Conservation (phyloP, 768 basidiomycete species). For the Cubamyces lactineus region DNA sequence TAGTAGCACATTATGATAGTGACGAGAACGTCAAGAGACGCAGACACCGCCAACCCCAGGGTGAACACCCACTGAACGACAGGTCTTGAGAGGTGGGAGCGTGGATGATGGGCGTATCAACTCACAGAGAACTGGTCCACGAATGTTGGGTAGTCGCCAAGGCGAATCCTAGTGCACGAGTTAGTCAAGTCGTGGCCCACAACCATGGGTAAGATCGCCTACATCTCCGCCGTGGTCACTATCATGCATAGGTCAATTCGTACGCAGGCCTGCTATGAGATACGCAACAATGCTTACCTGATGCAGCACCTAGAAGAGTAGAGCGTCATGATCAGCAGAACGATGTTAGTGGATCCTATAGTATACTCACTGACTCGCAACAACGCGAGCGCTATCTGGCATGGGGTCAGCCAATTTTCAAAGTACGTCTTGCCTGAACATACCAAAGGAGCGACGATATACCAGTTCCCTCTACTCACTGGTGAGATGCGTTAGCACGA, state of each 20-base stretch:
- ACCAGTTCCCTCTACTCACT: slow-evolving; percentile 31
- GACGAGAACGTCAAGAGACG: slow-evolving; percentile 33
- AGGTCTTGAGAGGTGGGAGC: background rate
- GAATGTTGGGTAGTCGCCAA: slow-evolving; percentile 24
- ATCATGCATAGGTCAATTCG: background rate
- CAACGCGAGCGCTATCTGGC: slow-evolving; percentile 15
- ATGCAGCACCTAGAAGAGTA: slow-evolving; percentile 15
- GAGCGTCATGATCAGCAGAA: background rate
- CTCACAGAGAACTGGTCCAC: slow-evolving; percentile 21
- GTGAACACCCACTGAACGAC: slow-evolving; percentile 34
- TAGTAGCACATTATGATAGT: slow-evolving; percentile 29
- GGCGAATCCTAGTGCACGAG: slow-evolving; percentile 16
- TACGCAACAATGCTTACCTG: slow-evolving; percentile 12
- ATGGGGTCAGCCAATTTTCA: background rate
- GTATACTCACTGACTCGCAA: slow-evolving; percentile 18
- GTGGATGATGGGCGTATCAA: background rate
- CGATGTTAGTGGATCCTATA: background rate
- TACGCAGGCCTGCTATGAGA: too few species aligned
- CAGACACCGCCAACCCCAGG: slow-evolving; percentile 29
- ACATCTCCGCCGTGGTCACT: slow-evolving; percentile 20
- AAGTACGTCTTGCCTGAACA: background rate
- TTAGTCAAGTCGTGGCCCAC: background rate
- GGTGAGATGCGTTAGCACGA: background rate
- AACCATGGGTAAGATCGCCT: background rate
- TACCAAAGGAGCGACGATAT: slow-evolving; percentile 23